Percentiles rank a stretch among this genome's conserved stretches.
Conservation (phyloP, 352 stramenopile species). For the Elongisporangium senticosum region DNA sequence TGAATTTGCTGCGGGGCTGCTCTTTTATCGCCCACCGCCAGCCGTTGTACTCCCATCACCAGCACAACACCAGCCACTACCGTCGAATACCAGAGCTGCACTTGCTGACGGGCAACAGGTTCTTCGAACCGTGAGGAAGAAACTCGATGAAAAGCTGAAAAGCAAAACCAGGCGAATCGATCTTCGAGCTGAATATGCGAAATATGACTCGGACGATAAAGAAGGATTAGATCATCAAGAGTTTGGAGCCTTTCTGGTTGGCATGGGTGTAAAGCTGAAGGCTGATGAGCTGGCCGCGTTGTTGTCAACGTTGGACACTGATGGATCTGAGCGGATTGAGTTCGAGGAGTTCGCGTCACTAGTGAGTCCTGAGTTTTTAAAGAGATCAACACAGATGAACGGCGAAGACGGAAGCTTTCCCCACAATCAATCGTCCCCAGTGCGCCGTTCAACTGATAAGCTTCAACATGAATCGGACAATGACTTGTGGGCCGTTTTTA, state of each 20-base stretch:
- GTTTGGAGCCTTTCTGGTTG: conserved; percentile 48
- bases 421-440: neutral
- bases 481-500: conserved; percentile 21
- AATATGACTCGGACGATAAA: conserved; percentile 47
- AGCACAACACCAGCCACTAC: neutral
- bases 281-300: conserved; percentile 29
- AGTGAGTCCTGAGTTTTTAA: neutral
- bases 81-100: neutral
- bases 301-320: conserved; percentile 31
- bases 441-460: neutral
- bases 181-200: conserved; percentile 33
- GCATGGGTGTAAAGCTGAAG: conserved; percentile 52
- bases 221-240: conserved; percentile 51
- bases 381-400: neutral
- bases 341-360: conserved; percentile 32
- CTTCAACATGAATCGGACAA: neutral
- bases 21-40: conserved; percentile 47
- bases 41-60: neutral
- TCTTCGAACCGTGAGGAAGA: conserved; percentile 14
- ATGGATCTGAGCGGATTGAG: conserved; percentile 36
- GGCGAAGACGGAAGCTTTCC: neutral
- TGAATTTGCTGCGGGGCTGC: conserved; percentile 57
- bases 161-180: conserved; percentile 13
- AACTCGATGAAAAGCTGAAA: conserved; percentile 20
- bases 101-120: conserved; percentile 14